phyloP scores from a whole-genome alignment of 1,284 basidiomycete species.

The Takashimella tepidaria region DNA sequence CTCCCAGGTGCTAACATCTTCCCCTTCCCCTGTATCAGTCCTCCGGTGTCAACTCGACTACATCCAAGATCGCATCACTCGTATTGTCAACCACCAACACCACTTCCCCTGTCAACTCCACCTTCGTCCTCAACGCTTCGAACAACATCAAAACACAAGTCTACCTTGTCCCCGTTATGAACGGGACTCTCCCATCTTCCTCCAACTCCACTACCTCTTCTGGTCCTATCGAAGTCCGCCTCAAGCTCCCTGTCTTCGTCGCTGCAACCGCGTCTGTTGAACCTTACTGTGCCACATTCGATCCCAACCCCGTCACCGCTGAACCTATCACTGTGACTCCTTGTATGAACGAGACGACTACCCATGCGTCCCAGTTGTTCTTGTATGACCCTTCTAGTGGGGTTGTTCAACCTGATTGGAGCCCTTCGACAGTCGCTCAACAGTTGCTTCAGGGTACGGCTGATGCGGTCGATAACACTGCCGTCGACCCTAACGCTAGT shows the following conservation, averaged over 20 bases:
- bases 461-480: constrained; percentile 20
- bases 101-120: constrained; percentile 30
- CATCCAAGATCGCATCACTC: constrained; percentile 53
- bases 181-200: constrained; percentile 15
- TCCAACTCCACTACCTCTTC: constrained; percentile 27
- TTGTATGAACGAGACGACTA: constrained; percentile 45
- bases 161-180: constrained; percentile 48
- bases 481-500: constrained; percentile 4
- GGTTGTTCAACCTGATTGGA: constrained; percentile 56
- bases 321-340: constrained; percentile 53
- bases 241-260: constrained; percentile 53
- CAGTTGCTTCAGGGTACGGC: constrained; percentile 15
- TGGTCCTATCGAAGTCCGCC: constrained; percentile 46
- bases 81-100: constrained; percentile 46
- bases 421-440: constrained; percentile 17
- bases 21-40: constrained; percentile 10
- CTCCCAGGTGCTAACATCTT: not conserved
- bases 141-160: constrained; percentile 54
- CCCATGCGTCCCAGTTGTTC: constrained; percentile 58
- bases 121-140: constrained; percentile 57
- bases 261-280: constrained; percentile 44
- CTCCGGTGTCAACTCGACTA: constrained; percentile 36
- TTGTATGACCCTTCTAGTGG: constrained; percentile 53
- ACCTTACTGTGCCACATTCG: constrained; percentile 59
- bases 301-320: constrained; percentile 53